Evolutionary conservation across 768 basidiomycete genomes (phyloP).

Genomic region (Russula lepida): DNA sequence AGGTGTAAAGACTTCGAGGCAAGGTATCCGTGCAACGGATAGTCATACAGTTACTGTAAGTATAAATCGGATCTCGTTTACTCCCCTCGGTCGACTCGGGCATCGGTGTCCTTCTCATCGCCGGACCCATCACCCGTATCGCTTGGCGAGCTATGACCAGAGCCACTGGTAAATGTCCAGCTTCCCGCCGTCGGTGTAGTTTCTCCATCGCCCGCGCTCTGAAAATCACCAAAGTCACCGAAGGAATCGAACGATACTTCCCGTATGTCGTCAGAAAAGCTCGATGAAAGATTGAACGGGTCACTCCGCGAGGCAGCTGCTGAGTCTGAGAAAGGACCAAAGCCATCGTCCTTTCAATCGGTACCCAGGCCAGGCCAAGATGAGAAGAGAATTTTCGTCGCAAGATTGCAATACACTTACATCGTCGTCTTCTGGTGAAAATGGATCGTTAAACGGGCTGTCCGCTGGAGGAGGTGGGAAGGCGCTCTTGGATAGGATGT

Average conservation of each 20-base stretch:
- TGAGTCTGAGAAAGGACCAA: conserved; percentile 74
- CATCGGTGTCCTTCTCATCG: conserved; percentile 13
- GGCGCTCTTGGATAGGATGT: background rate
- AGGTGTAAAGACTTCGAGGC: background rate
- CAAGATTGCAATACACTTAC: conserved; percentile 29
- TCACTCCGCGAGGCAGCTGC: conserved; percentile 40
- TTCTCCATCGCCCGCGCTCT: conserved; percentile 41
- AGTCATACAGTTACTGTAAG: conserved; percentile 13
- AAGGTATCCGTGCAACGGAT: background rate
- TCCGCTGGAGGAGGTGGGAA: conserved; percentile 13
- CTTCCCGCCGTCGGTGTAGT: conserved; percentile 59
- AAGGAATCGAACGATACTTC: conserved; percentile 58
- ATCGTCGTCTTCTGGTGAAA: conserved; percentile 45
- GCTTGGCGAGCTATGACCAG: conserved; percentile 18
- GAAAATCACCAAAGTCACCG: conserved; percentile 72
- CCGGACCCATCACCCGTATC: conserved; percentile 14
- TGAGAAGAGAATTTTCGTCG: background rate
- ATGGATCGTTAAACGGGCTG: conserved; percentile 27
- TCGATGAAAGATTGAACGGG: conserved; percentile 43
- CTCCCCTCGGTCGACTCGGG: background rate
- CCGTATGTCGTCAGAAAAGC: conserved; percentile 55
- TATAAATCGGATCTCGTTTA: conserved; percentile 16
- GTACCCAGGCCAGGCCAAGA: conserved; percentile 2
- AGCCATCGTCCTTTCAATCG: conserved; percentile 44
- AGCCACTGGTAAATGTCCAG: conserved; percentile 54